These are phyloP conservation scores for Mycena crocata DNA, from an alignment of 768 basidiomycete species.

Conservation along the genomic window DNA sequence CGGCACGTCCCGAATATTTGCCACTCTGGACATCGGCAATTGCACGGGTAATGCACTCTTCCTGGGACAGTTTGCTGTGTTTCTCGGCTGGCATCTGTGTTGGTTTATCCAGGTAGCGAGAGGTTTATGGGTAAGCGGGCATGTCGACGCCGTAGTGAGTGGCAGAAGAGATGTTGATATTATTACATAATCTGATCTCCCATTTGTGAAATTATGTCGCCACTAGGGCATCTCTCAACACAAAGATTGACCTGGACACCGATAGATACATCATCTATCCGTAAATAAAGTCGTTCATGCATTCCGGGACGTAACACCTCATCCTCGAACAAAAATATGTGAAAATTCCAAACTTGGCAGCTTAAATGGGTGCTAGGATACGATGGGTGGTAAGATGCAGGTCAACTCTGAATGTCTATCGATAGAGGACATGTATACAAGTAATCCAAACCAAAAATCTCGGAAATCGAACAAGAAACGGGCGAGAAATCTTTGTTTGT, in stretches of 20 bases:
- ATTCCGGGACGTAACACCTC: background rate
- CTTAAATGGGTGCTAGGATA: background rate
- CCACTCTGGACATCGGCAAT: background rate
- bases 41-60: slow-evolving; percentile 4
- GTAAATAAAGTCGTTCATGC: background rate
- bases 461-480: background rate
- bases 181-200: slow-evolving; percentile 5
- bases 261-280: background rate
- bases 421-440: background rate
- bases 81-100: background rate
- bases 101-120: background rate
- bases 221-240: background rate
- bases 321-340: background rate
- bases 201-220: background rate
- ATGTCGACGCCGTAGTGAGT: background rate
- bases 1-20: background rate
- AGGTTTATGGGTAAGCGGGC: background rate
- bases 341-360: slow-evolving; percentile 1
- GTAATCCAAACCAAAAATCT: background rate
- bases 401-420: background rate
- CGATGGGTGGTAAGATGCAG: background rate
- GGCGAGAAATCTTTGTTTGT: background rate
- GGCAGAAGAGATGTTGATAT: slow-evolving; percentile 1
- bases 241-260: background rate
- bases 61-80: background rate